These are phyloP conservation scores for Myxozyma melibiosi DNA, from an alignment of 805 yeast species.

Conservation along the genomic window DNA sequence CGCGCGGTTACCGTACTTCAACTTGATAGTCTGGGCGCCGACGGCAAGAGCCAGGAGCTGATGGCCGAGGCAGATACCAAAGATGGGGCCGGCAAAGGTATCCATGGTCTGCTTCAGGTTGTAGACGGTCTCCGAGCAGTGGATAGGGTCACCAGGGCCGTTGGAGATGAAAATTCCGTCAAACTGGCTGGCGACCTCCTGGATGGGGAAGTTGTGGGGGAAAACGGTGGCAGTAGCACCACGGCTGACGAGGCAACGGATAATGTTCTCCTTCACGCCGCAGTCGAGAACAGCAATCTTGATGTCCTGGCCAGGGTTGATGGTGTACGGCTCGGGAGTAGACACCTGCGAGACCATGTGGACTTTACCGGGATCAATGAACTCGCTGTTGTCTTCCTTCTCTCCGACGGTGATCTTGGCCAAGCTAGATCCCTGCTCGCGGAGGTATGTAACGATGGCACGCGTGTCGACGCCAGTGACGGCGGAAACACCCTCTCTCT, in stretches of 20 bases:
- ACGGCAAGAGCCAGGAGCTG: constrained; percentile 93
- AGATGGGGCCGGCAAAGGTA: constrained; percentile 73
- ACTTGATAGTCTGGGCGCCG: constrained; percentile 88
- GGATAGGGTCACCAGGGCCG: constrained; percentile 98
- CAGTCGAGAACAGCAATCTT: constrained; percentile 96
- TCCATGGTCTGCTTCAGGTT: constrained; percentile 73
- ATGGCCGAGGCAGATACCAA: constrained; percentile 98
- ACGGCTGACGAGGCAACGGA: constrained; percentile 89
- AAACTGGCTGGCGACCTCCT: constrained; percentile 84
- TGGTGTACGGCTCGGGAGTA: constrained; percentile 92
- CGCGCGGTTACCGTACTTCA: constrained; percentile 98
- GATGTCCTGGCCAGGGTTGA: constrained; percentile 53
- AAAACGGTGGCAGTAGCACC: constrained; percentile 96
- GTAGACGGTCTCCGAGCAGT: constrained; percentile 75
- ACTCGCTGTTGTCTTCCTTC: constrained; percentile 48
- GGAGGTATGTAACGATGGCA: constrained; percentile 84
- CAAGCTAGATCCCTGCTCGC: constrained; percentile 94
- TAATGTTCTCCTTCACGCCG: constrained; percentile 96
- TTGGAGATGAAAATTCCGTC: constrained; percentile 94
- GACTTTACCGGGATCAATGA: constrained; percentile 88
- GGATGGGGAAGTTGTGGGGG: constrained; percentile 94
- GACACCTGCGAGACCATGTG: constrained; percentile 92
- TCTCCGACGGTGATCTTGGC: constrained; percentile 90
- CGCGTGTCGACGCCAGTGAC: constrained; percentile 98
- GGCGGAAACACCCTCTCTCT: constrained; percentile 93